A percentile compares a stretch with the other conserved stretches of the same genome.
Evolutionary conservation across 75 land plant species (phyloP).

Genomic region (Isoetes taiwanensis): DNA sequence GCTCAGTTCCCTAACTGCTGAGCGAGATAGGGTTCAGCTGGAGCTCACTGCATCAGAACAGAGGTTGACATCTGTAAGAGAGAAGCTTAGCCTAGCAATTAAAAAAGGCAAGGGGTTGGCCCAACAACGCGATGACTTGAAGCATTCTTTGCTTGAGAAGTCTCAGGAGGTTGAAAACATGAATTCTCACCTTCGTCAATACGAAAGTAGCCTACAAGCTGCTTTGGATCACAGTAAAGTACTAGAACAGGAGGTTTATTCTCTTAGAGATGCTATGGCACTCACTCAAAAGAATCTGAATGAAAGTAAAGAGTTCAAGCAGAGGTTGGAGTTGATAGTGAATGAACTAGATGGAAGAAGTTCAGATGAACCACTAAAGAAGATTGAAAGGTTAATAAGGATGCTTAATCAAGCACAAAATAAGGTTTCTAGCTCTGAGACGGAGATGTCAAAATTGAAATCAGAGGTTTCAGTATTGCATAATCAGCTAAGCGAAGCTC

Average conservation of each 20-base stretch:
- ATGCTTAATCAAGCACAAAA: constrained; percentile 22
- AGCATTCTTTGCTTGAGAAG: constrained; percentile 59
- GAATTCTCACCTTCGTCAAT: neutral
- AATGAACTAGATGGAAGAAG: constrained; percentile 6
- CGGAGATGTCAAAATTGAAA: constrained; percentile 52
- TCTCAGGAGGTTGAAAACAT: constrained; percentile 54
- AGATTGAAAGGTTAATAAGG: constrained; percentile 29
- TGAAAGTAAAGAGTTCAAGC: constrained; percentile 20
- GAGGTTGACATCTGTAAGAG: constrained; percentile 54
- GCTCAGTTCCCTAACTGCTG: constrained; percentile 2
- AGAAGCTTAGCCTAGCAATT: constrained; percentile 87
- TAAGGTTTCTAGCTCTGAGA: constrained; percentile 26
- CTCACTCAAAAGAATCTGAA: constrained; percentile 24
- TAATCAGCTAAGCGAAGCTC: constrained; percentile 62
- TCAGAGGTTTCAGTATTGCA: constrained; percentile 49
- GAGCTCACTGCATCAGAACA: constrained; percentile 69
- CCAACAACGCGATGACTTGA: constrained; percentile 73
- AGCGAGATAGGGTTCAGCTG: constrained; percentile 20
- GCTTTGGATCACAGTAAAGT: constrained; percentile 18
- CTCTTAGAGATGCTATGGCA: constrained; percentile 17
- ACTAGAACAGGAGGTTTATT: constrained; percentile 35
- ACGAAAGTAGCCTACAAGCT: no score
- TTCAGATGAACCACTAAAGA: constrained; percentile 32
- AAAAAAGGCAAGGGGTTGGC: constrained; percentile 79
- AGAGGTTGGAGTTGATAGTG: constrained; percentile 27